Conservation (phyloP, 2,329 filamentous ascomycete species). For the Clarireedia monteithiana region DNA sequence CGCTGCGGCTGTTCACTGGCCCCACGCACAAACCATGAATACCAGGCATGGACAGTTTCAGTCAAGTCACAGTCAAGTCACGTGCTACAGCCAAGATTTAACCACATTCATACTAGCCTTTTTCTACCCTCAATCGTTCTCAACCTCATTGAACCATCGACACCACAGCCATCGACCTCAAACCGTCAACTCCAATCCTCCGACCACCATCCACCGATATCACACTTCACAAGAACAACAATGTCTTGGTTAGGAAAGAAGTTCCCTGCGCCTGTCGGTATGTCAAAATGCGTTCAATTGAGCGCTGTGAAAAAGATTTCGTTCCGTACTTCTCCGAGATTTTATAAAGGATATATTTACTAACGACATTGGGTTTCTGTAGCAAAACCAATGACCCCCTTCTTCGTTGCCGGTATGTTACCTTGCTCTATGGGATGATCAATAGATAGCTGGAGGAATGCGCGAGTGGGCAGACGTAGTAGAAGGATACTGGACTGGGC, state of each 20-base stretch:
- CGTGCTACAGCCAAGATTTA: neutral
- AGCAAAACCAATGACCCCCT: constrained; percentile 89
- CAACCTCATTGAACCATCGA: neutral
- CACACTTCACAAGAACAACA: constrained; percentile 36
- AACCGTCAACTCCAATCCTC: constrained; percentile 10
- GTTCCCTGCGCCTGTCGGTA: constrained; percentile 72
- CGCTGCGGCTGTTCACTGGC: neutral
- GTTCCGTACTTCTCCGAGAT: constrained; percentile 6
- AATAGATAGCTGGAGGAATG: too few species aligned
- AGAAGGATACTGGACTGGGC: too few species aligned
- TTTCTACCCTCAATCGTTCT: neutral
- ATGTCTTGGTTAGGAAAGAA: constrained; percentile 82
- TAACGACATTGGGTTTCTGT: constrained; percentile 20
- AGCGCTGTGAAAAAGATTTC: constrained; percentile 9
- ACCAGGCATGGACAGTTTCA: fast-evolving
- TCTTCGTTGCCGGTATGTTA: constrained; percentile 85
- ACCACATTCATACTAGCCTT: neutral
- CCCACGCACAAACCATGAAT: neutral
- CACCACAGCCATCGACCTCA: constrained; percentile 8
- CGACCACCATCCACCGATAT: constrained; percentile 26
- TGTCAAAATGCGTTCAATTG: constrained; percentile 37
- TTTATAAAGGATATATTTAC: neutral
- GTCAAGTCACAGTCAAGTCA: neutral
- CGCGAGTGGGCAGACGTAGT: too few species aligned
- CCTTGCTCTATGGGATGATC: neutral